Base-by-base conservation (phyloP, 176 grass and related monocot genomes). In the Metroxylon sagu region DNA sequence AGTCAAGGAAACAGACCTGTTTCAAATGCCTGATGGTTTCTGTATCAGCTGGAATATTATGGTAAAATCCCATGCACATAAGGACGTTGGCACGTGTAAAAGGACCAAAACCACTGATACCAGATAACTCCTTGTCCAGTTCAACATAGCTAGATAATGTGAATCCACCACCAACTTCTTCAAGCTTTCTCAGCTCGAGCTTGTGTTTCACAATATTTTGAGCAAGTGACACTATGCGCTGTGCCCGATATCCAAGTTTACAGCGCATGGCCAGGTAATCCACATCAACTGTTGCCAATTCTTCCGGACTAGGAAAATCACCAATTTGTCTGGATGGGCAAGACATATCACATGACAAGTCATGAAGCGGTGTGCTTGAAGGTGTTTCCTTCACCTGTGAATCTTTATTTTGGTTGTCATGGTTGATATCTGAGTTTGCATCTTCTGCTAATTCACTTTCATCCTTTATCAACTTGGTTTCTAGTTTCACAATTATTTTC, bases 11-110 rank as follows among this genome's bases (percentile, higher is more conserved):
- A 66, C 5, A 16, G 4, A 83, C 89, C 78, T 73, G 49, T 66
- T 95, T 95, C 53, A 95, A 62, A 82, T 95, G 85, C 39, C 85
- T 75, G 29, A 79, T 80, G 66, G 89, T 95, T 67, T 95, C 81
- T 0, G 77, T 74, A 77, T 95, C 89, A 49, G 68, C 71, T 31
- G 89, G 81, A 59, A 95, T 80, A 18, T 52, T 80, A 59, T 95
- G 85, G 23, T 71, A 80, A 71, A 79, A 95, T 29, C 89, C 85
- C 85, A 95, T 85, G 74, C 89, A 95, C 81, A 85, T 82, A 16
- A 95, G 73, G 16, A 89, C 85, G 77, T 85, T 89, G 54, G 78
- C 77, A 61, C 85, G 70, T 16, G 89, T 95, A 58, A 89, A 95
- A 66, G 89, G 89, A 12, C 89, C 89, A 58, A 95, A 89, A 27